A percentile compares a stretch with the other conserved stretches of the same genome.
These are phyloP conservation scores for Plasmodium cynomolgi DNA, from an alignment of 169 alveolate species.

Conservation along the genomic window DNA sequence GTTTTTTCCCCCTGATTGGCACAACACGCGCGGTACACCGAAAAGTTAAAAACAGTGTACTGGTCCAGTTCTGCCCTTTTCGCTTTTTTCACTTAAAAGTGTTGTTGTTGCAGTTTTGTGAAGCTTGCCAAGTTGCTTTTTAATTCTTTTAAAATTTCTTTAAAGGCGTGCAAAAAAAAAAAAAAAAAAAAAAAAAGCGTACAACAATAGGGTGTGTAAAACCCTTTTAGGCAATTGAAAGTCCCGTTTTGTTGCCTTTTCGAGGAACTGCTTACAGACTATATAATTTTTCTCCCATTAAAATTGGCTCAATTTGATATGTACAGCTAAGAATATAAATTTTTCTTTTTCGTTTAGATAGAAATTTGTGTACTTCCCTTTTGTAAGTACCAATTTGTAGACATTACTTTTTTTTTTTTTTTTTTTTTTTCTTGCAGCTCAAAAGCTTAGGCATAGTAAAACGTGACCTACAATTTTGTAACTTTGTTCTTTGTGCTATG, in stretches of 20 bases:
- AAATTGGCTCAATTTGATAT: not conserved
- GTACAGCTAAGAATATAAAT: not conserved
- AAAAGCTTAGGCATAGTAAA: not conserved
- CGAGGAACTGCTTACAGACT: not conserved
- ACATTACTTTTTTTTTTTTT: constrained; percentile 9
- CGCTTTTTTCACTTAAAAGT: not conserved
- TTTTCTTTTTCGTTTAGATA: constrained; percentile 1
- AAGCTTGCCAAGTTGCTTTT: not conserved
- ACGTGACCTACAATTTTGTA: not conserved
- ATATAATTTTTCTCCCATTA: not conserved
- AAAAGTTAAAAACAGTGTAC: not conserved
- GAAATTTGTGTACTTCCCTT: constrained; percentile 1
- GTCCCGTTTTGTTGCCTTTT: not conserved
- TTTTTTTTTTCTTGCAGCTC: not conserved
- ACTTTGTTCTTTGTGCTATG: not conserved
- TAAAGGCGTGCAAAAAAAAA: not conserved
- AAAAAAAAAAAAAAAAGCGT: not conserved
- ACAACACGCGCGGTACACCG: not conserved
- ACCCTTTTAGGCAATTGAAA: not conserved
- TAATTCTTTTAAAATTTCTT: not conserved
- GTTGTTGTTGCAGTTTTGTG: not conserved
- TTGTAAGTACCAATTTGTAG: constrained; percentile 21
- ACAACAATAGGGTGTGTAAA: not conserved
- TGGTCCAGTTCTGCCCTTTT: not conserved
- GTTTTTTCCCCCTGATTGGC: not conserved